Evolutionary conservation across 2,329 filamentous ascomycete species (phyloP).

Genomic region (Xylariaceae sp.): DNA sequence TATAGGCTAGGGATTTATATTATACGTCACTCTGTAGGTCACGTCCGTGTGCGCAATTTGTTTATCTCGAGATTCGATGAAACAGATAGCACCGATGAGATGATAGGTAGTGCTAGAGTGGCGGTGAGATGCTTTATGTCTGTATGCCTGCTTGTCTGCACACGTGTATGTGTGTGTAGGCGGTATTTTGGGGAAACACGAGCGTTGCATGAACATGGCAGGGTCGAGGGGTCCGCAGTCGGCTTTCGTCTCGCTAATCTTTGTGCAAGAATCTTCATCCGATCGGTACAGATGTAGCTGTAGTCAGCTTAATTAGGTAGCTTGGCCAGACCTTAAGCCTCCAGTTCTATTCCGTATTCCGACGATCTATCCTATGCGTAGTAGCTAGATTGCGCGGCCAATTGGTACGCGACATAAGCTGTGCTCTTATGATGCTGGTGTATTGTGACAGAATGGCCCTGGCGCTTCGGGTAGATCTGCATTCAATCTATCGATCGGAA

Average conservation of each 20-base stretch:
- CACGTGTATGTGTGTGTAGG: no score
- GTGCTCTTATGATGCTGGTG: conserved; percentile 1
- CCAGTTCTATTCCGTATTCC: conserved; percentile 11
- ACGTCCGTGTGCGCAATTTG: no score
- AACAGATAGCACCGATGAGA: no score
- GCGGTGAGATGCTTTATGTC: no score
- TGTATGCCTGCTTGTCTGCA: no score
- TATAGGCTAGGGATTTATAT: no score
- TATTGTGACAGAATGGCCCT: neutral
- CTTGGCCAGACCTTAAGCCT: neutral
- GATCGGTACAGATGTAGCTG: conserved; percentile 3
- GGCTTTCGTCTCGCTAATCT: conserved; percentile 11
- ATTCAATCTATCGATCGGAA: conserved; percentile 41
- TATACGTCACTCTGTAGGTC: no score
- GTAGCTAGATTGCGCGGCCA: conserved; percentile 33
- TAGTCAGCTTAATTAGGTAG: no score
- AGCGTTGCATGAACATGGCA: no score
- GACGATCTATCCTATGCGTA: conserved; percentile 24
- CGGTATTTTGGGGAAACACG: no score
- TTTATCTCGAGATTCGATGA: no score
- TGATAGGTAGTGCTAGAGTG: no score
- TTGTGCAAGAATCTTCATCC: neutral
- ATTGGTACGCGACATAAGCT: conserved; percentile 8
- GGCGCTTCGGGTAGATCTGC: conserved; percentile 26
- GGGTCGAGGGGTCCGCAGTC: neutral